phyloP scores from a whole-genome alignment of 345 rosid genomes.

The Bruguiera sexangula region DNA sequence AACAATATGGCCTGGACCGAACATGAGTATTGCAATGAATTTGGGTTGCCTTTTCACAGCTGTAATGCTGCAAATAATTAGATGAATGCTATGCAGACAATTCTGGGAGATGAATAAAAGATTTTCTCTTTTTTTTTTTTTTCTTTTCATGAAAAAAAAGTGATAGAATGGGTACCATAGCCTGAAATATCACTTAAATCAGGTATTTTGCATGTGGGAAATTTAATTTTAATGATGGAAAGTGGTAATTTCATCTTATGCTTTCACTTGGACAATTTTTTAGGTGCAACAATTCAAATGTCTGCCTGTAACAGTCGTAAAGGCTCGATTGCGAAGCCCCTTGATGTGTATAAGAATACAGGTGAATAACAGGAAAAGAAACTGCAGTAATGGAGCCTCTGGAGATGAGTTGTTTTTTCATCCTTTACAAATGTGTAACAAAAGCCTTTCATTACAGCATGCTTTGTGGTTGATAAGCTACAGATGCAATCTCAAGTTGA shows the following conservation, averaged over 20 bases:
- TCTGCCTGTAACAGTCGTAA: conserved; percentile 20
- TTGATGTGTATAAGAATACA: conserved; percentile 2
- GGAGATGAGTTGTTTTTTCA: conserved; percentile 7
- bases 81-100: too few species aligned
- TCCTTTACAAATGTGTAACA: conserved; percentile 7
- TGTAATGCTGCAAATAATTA: too few species aligned
- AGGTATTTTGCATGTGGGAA: too few species aligned
- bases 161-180: too few species aligned
- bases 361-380: conserved; percentile 13
- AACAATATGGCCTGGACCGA: too few species aligned
- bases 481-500: conserved; percentile 21
- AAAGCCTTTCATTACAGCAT: conserved; percentile 16
- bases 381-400: conserved; percentile 16
- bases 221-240: too few species aligned
- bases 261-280: background rate
- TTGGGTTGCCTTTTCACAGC: too few species aligned
- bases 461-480: conserved; percentile 23
- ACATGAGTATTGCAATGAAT: too few species aligned
- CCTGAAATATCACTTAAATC: too few species aligned
- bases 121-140: too few species aligned
- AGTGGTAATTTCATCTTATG: background rate
- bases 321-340: conserved; percentile 31
- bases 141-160: too few species aligned
- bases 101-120: too few species aligned
- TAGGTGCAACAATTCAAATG: conserved; percentile 15